Evolutionary conservation across 768 basidiomycete genomes (phyloP).

Genomic region (Dioszegia crocea): DNA sequence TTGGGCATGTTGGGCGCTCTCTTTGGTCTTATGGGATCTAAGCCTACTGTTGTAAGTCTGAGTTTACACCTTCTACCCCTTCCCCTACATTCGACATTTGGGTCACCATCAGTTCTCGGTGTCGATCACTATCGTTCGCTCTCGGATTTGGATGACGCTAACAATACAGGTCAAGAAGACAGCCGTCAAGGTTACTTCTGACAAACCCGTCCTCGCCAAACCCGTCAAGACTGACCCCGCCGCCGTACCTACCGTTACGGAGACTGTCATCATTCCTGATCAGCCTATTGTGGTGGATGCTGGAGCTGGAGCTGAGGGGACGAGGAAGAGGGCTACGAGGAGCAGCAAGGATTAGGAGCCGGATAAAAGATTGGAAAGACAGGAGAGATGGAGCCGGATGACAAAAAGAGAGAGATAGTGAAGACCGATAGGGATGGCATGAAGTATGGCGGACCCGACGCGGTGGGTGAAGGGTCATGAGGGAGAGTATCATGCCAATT

Average conservation of each 20-base stretch:
- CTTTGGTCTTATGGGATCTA: conserved; percentile 67
- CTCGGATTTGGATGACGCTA: too few species aligned
- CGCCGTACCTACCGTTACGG: neutral
- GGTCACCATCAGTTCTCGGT: too few species aligned
- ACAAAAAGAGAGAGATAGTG: too few species aligned
- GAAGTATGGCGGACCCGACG: too few species aligned
- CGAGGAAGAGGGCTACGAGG: conserved; percentile 37
- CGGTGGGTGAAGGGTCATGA: too few species aligned
- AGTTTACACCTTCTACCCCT: conserved; percentile 10
- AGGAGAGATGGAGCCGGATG: neutral
- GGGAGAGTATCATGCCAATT: too few species aligned
- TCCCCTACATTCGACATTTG: neutral
- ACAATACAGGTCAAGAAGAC: conserved; percentile 56
- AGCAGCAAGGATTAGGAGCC: conserved; percentile 24
- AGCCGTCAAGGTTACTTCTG: conserved; percentile 57
- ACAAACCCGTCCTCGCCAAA: conserved; percentile 17
- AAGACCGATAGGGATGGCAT: too few species aligned
- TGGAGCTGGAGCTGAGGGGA: conserved; percentile 35
- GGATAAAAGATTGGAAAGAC: neutral
- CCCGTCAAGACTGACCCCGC: neutral
- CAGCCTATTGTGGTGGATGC: conserved; percentile 42
- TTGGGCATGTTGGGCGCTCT: conserved; percentile 78
- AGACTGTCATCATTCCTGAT: conserved; percentile 25
- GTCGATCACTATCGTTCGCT: too few species aligned
- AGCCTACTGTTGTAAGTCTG: conserved; percentile 41